phyloP scores from a whole-genome alignment of 345 rosid species.

The Cardamine occulta region DNA sequence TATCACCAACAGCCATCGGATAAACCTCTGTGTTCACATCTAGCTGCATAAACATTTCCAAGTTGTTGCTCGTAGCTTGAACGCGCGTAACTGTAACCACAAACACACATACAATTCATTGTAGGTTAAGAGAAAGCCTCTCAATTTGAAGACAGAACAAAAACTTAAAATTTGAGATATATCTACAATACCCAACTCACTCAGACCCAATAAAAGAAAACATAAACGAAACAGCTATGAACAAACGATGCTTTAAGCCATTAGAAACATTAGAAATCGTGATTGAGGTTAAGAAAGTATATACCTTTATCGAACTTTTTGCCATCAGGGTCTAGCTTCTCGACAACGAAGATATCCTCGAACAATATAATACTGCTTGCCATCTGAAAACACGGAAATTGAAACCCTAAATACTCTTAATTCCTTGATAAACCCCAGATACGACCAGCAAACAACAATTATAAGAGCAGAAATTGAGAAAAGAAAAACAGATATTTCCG shows the following conservation, averaged over 20 bases:
- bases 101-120: conserved; percentile 26
- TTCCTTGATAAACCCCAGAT: background rate
- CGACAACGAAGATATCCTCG: conserved; percentile 73
- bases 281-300: background rate
- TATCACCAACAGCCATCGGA: conserved; percentile 61
- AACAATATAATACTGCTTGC: conserved; percentile 40
- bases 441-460: background rate
- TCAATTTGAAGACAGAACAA: background rate
- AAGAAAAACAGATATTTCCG: background rate
- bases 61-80: conserved; percentile 63
- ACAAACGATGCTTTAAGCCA: background rate
- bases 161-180: background rate
- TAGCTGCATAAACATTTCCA: conserved; percentile 70
- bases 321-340: conserved; percentile 69
- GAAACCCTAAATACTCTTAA: conserved; percentile 21
- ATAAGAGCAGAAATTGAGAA: background rate
- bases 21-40: conserved; percentile 71
- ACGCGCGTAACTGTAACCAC: conserved; percentile 61
- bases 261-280: background rate
- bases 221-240: conserved; percentile 15
- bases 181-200: background rate
- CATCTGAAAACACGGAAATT: conserved; percentile 31
- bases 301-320: conserved; percentile 84
- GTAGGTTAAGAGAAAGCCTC: conserved; percentile 1
- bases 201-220: background rate